These are phyloP conservation scores for Cryphonectria radicalis DNA, from an alignment of 2,329 filamentous ascomycete species.

Conservation along the genomic window DNA sequence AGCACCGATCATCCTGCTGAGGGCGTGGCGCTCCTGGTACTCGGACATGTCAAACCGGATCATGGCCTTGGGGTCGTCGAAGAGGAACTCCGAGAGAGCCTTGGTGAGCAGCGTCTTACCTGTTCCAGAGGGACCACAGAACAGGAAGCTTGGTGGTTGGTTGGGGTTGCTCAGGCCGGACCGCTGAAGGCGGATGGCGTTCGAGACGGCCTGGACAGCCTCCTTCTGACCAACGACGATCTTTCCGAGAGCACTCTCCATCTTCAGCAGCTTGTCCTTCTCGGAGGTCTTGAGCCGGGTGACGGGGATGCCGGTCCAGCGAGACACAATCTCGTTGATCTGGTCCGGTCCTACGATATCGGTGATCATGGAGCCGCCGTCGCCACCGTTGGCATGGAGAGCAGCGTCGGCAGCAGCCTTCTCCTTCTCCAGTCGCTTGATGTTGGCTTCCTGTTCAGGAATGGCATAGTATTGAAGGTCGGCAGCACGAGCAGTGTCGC, in stretches of 20 bases:
- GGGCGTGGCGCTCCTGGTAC: slow-evolving; percentile 94
- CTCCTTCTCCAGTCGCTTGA: slow-evolving; percentile 79
- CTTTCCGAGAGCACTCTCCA: slow-evolving; percentile 85
- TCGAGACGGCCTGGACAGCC: slow-evolving; percentile 89
- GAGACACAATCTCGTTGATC: slow-evolving; percentile 97
- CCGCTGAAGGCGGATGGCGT: slow-evolving; percentile 92
- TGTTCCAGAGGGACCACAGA: slow-evolving; percentile 97
- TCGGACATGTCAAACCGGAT: slow-evolving; percentile 99
- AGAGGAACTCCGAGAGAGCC: slow-evolving; percentile 94
- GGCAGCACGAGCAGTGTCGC: slow-evolving; percentile 84
- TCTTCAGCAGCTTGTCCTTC: slow-evolving; percentile 97
- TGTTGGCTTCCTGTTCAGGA: slow-evolving; percentile 82
- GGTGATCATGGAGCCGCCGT: slow-evolving; percentile 76
- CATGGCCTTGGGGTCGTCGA: slow-evolving; percentile 97
- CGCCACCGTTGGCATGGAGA: slow-evolving; percentile 58
- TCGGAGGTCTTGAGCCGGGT: slow-evolving; percentile 92
- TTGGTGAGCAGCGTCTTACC: slow-evolving; percentile 98
- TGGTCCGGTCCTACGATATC: slow-evolving; percentile 96
- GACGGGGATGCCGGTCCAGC: slow-evolving; percentile 98
- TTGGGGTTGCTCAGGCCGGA: slow-evolving; percentile 96
- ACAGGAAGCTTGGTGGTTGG: slow-evolving; percentile 95
- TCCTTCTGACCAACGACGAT: slow-evolving; percentile 93
- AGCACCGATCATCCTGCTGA: slow-evolving; percentile 97
- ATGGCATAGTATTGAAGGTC: slow-evolving; percentile 98
- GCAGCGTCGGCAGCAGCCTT: slow-evolving; percentile 78